Conservation (phyloP, 2,329 filamentous ascomycete genomes). For the Verticillium longisporum region DNA sequence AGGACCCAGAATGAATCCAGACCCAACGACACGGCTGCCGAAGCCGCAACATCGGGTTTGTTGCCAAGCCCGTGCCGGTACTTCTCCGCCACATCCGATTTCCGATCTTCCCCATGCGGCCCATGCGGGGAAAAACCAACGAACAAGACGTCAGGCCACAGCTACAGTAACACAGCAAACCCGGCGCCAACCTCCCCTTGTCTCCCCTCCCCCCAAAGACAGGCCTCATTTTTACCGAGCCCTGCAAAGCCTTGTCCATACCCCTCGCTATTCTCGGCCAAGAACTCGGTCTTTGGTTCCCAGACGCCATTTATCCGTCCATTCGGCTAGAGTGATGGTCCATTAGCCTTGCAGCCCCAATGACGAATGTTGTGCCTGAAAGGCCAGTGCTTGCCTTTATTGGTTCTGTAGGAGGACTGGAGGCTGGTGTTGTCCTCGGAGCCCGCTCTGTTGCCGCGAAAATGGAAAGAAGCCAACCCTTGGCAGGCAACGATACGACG, state of each 20-base stretch:
- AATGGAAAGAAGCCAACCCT: background rate
- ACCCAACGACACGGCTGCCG: background rate
- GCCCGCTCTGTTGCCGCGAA: background rate
- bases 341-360: background rate
- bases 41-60: background rate
- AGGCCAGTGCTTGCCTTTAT: background rate
- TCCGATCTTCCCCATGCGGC: background rate
- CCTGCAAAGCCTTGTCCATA: background rate
- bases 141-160: background rate
- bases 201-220: background rate
- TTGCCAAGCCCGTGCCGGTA: background rate
- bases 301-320: background rate
- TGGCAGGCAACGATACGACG: background rate
- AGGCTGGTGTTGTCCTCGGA: background rate
- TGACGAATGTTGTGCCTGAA: background rate
- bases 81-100: background rate
- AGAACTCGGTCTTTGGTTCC: background rate
- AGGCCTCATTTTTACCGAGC: background rate
- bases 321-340: background rate
- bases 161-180: background rate
- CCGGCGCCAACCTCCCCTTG: background rate
- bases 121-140: background rate
- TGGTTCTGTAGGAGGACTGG: background rate
- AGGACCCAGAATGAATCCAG: background rate
- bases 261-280: background rate